Evolutionary conservation across 202 grass and related monocot species (phyloP), one percentile per base, ranked within the genome.

Genomic region (Alloteropsis angusta): DNA sequence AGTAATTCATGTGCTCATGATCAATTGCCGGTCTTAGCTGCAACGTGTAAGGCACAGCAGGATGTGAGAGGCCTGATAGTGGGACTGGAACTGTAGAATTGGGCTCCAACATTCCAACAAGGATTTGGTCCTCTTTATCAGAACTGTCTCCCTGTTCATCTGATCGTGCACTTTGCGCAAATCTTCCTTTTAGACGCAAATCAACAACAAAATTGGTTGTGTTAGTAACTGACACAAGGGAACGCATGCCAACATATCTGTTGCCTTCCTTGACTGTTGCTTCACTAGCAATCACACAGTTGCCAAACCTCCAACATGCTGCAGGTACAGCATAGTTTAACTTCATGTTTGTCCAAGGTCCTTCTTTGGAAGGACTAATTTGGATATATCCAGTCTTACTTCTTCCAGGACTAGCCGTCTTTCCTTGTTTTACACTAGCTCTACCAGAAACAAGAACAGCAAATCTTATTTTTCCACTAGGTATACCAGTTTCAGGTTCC

Each of bases 301-400:
- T 86, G 35, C 92, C 89, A 68, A 98, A 90, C 83, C 92, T 94
- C 95, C 91, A 98, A 85, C 95, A 94, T 65, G 89, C 78, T 71
- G 87, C 83, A 81, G 89, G 85, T 36, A 89, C 90, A 78, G 95
- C 95, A 87, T 98, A 98, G 47, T 98, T 98, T 65, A 98, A 75
- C 75, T 89, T 93, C 87, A 98, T 89, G 72, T 60, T 89, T 77
- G 95, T 98, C 95, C 95, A 98, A 44, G 95, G 95, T 23, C 95
- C 95, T 83, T 98, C 95, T 78, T 87, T 98, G 28, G 83, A 84
- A 70, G 95, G 89, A 77, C 95, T 94, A 84, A 98, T 92, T 74
- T 98, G 95, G 82, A 97, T 90, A 85, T 85, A 88, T 57, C 95
- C 89, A 45, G 68, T 68, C 81, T 57, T 98, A 81, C 58, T 88